Percentiles rank a stretch among this genome's conserved stretches.
phyloP scores from a whole-genome alignment of 805 yeast genomes.

The Komagataella mondaviorum region DNA sequence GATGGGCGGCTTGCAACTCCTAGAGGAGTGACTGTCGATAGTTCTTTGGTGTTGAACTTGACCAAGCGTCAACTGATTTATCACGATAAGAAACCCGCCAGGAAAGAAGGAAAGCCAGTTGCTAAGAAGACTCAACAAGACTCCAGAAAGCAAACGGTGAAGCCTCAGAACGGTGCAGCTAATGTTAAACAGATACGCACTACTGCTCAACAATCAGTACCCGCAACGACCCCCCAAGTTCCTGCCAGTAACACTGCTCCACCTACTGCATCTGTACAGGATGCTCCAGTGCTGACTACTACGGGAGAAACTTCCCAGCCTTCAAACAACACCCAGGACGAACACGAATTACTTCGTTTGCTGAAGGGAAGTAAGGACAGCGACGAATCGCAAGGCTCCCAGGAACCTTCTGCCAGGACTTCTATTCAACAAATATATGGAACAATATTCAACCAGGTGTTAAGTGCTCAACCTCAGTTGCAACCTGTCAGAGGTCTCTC shows the following conservation, averaged over 20 bases:
- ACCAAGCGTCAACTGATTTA: conserved; percentile 42
- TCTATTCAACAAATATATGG: conserved; percentile 16
- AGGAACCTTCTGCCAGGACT: conserved; percentile 1
- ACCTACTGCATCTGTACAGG: conserved; percentile 2
- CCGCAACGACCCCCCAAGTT: conserved; percentile 5
- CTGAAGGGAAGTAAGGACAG: conserved; percentile 22
- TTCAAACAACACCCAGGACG: conserved; percentile 5
- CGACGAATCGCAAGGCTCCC: neutral
- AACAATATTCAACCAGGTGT: conserved; percentile 13
- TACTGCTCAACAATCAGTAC: conserved; percentile 7
- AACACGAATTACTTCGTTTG: conserved; percentile 29
- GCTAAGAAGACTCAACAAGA: neutral
- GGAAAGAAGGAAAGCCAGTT: neutral
- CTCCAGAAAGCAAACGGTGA: neutral
- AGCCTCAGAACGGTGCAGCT: conserved; percentile 8
- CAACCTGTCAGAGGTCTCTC: conserved; percentile 1
- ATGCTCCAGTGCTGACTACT: neutral
- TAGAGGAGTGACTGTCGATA: conserved; percentile 76
- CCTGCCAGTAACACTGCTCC: conserved; percentile 7
- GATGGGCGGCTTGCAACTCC: conserved; percentile 65
- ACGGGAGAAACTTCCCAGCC: neutral
- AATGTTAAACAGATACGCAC: conserved; percentile 14
- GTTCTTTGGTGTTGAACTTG: conserved; percentile 69
- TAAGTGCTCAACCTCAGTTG: conserved; percentile 3
- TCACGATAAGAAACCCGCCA: neutral